phyloP scores from a whole-genome alignment of 2,329 filamentous ascomycete species.

The Colletotrichum orchidophilum region DNA sequence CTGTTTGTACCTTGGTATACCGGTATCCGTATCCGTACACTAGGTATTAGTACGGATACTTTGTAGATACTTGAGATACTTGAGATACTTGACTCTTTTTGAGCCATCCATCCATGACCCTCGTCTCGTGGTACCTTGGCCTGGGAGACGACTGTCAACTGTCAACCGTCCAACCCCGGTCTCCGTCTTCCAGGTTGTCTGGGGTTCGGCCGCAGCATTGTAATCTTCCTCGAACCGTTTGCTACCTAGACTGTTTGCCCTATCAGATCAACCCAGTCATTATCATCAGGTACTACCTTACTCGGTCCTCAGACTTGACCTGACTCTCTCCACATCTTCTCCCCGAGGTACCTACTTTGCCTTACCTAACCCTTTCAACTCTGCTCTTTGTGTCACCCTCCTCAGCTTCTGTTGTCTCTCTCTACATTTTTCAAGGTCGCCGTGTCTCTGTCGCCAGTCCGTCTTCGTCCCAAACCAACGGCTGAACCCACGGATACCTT shows the following conservation, averaged over 20 bases:
- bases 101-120: constrained; percentile 2
- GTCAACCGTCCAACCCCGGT: background rate
- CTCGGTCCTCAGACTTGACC: background rate
- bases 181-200: background rate
- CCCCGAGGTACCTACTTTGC: background rate
- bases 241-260: too few species aligned
- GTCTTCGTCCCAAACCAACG: background rate
- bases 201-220: background rate
- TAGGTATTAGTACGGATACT: too few species aligned
- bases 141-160: background rate
- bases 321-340: background rate
- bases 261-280: background rate
- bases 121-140: background rate
- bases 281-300: too few species aligned
- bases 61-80: background rate
- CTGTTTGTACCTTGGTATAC: too few species aligned
- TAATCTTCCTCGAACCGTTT: background rate
- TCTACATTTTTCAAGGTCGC: background rate
- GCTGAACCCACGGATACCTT: background rate
- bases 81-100: background rate
- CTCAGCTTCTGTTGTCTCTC: background rate
- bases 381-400: background rate
- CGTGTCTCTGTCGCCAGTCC: background rate
- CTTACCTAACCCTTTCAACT: background rate
- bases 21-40: too few species aligned